Conservation (phyloP, 352 stramenopile genomes). For the Phytophthora citrophthora region DNA sequence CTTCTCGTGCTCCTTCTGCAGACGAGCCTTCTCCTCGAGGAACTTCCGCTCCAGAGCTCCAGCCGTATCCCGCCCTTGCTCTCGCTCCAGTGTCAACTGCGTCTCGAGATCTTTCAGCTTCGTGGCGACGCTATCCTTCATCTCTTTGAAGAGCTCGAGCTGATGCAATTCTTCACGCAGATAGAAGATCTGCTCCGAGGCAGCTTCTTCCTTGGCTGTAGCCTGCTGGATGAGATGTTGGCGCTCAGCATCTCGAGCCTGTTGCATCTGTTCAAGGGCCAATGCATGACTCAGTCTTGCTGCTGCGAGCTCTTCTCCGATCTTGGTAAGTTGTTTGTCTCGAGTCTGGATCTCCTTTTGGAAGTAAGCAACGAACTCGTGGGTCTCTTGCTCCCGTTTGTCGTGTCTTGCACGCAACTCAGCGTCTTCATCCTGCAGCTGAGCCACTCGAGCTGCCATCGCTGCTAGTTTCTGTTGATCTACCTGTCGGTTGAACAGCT, state of each 20-base stretch:
- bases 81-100: slow-evolving; percentile 61
- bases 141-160: slow-evolving; percentile 70
- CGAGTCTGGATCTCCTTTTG: slow-evolving; percentile 91
- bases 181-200: slow-evolving; percentile 63
- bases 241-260: slow-evolving; percentile 51
- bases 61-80: slow-evolving; percentile 59
- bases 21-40: slow-evolving; percentile 83
- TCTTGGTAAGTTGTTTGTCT: slow-evolving; percentile 73
- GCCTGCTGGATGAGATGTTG: slow-evolving; percentile 57
- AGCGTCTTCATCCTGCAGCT: slow-evolving; percentile 84
- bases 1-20: slow-evolving; percentile 88
- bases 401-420: slow-evolving; percentile 74
- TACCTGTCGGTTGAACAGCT: slow-evolving; percentile 76
- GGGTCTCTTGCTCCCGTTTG: slow-evolving; percentile 92
- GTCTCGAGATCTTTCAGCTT: slow-evolving; percentile 72
- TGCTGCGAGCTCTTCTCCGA: slow-evolving; percentile 85
- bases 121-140: slow-evolving; percentile 64
- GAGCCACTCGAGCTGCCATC: slow-evolving; percentile 62
- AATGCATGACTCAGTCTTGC: slow-evolving; percentile 66
- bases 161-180: slow-evolving; percentile 74
- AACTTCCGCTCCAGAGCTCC: slow-evolving; percentile 87
- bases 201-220: slow-evolving; percentile 55
- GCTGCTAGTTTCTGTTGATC: slow-evolving; percentile 67
- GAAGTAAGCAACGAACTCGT: slow-evolving; percentile 96
- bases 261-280: slow-evolving; percentile 57